Percentiles rank a stretch among this genome's conserved stretches.
These are phyloP conservation scores for Hypomyces rosellus DNA, from an alignment of 2,329 filamentous ascomycete species.

Conservation along the genomic window DNA sequence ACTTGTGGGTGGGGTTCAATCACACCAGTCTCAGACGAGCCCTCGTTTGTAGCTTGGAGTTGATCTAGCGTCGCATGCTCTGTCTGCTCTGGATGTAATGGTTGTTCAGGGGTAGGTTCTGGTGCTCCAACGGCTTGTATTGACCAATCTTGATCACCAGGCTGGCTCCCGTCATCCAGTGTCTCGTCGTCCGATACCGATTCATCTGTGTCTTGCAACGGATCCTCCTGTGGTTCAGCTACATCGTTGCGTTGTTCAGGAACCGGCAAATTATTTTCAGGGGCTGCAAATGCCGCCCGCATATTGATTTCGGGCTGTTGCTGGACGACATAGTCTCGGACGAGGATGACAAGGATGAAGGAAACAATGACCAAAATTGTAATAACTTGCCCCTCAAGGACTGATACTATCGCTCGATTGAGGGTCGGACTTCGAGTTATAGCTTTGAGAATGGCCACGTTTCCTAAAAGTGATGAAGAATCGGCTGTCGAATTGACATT, in stretches of 20 bases:
- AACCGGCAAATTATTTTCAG: conserved; percentile 24
- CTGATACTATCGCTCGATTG: conserved; percentile 74
- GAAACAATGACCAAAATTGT: conserved; percentile 85
- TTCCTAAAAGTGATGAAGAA: conserved; percentile 44
- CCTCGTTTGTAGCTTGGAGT: not conserved
- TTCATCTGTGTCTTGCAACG: conserved; percentile 18
- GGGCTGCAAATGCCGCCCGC: conserved; percentile 56
- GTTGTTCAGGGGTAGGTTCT: not conserved
- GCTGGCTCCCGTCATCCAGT: conserved; percentile 21
- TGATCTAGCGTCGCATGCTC: not conserved
- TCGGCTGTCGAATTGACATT: conserved; percentile 3
- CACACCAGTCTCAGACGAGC: not conserved
- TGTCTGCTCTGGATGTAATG: conserved; percentile 1
- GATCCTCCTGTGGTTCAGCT: conserved; percentile 8
- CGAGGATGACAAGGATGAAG: conserved; percentile 95
- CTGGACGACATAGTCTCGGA: conserved; percentile 95
- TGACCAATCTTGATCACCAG: conserved; percentile 7
- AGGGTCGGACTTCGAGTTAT: conserved; percentile 63
- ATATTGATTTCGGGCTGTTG: conserved; percentile 92
- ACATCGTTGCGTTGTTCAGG: conserved; percentile 16
- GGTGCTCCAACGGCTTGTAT: not conserved
- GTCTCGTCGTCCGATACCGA: conserved; percentile 29
- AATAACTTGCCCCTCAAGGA: conserved; percentile 89
- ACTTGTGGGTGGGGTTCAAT: not conserved
- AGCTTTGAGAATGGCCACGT: conserved; percentile 50